phyloP scores from a whole-genome alignment of 164 flowering plant genomes.

The Nymphaea colorata region DNA sequence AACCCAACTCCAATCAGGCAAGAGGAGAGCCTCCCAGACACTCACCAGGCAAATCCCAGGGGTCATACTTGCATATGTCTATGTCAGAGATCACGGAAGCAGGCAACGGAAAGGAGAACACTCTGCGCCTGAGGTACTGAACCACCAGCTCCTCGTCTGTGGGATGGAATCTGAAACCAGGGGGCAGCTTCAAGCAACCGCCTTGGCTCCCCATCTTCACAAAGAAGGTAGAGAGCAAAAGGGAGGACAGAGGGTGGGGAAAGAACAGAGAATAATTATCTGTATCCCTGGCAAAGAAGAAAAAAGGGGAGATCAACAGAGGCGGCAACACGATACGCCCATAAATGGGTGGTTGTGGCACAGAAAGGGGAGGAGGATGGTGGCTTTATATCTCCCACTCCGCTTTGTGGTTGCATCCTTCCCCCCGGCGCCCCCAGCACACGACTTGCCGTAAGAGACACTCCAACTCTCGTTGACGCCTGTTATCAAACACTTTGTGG shows the following conservation, averaged over 20 bases:
- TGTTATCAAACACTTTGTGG: background rate
- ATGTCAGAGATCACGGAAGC: constrained; percentile 63
- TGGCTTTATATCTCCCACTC: background rate
- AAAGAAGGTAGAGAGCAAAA: background rate
- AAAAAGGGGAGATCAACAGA: background rate
- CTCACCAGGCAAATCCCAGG: constrained; percentile 79
- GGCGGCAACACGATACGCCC: background rate
- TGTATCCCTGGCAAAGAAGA: background rate
- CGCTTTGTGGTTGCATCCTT: background rate
- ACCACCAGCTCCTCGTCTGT: constrained; percentile 76
- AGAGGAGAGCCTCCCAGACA: background rate
- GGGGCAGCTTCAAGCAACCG: constrained; percentile 36
- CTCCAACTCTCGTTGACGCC: background rate
- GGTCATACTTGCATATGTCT: constrained; percentile 43
- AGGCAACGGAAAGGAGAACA: constrained; percentile 50
- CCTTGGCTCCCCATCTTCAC: background rate
- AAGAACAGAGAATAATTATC: background rate
- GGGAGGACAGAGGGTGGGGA: background rate
- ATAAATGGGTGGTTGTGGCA: background rate
- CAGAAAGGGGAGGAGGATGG: background rate
- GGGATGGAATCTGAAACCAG: constrained; percentile 77
- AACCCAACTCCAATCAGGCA: background rate
- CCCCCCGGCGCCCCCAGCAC: background rate
- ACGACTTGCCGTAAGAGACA: background rate
- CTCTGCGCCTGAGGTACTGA: constrained; percentile 52